These are phyloP conservation scores for Suillus sp. DNA, from an alignment of 768 basidiomycete species.

Conservation along the genomic window DNA sequence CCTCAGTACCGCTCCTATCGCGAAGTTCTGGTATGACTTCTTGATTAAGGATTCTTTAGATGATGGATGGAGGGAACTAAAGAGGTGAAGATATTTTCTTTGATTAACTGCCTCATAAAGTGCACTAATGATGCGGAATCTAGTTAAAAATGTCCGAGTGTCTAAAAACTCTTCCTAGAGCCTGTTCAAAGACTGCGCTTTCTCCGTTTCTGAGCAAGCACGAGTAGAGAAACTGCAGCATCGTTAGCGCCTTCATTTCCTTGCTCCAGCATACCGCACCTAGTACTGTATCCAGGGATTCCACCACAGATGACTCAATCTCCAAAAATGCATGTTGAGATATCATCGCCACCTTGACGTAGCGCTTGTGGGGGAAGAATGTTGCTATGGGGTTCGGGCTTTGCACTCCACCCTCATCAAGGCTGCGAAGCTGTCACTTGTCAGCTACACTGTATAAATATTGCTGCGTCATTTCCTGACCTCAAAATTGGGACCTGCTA, in stretches of 20 bases:
- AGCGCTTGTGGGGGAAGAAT: slow-evolving; percentile 38
- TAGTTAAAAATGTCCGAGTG: slow-evolving; percentile 19
- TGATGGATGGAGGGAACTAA: slow-evolving; percentile 60
- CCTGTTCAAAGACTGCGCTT: slow-evolving; percentile 17
- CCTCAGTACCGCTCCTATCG: slow-evolving; percentile 76
- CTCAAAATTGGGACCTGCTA: slow-evolving; percentile 16
- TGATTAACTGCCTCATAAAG: slow-evolving; percentile 8
- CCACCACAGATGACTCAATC: slow-evolving; percentile 32
- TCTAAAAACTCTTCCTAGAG: background rate
- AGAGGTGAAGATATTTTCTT: slow-evolving; percentile 24
- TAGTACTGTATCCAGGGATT: slow-evolving; percentile 39
- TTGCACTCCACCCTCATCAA: slow-evolving; percentile 27
- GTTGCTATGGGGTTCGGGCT: slow-evolving; percentile 35
- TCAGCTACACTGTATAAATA: background rate
- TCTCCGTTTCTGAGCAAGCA: slow-evolving; percentile 33
- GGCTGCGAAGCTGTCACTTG: slow-evolving; percentile 27
- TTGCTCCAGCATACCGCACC: slow-evolving; percentile 24
- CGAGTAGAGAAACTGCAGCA: slow-evolving; percentile 34
- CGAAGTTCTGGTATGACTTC: slow-evolving; percentile 85
- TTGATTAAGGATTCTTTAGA: slow-evolving; percentile 72
- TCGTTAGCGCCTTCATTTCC: slow-evolving; percentile 8
- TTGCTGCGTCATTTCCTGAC: slow-evolving; percentile 9
- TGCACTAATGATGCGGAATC: slow-evolving; percentile 15
- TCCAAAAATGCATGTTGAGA: slow-evolving; percentile 40
- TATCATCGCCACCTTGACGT: slow-evolving; percentile 36